Evolutionary conservation across 179 eudicot species (phyloP).

Genomic region (Beta corolliflora): DNA sequence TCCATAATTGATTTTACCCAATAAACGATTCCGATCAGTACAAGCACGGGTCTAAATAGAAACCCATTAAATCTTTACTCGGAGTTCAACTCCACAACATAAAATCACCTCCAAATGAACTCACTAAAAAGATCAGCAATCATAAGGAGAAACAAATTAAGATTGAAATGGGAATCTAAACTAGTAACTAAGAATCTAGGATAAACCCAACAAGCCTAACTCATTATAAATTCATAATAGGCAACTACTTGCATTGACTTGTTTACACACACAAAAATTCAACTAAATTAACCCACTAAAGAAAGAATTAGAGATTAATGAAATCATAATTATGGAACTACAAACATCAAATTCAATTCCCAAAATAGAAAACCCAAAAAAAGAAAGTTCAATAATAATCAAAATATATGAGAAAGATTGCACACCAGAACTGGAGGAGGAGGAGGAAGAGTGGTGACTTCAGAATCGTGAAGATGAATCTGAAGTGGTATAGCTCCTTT

Average conservation of each 20-base stretch:
- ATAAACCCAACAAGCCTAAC: not conserved
- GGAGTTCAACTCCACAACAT: not conserved
- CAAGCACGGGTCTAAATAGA: not conserved
- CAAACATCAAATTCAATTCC: not conserved
- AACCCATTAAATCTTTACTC: not conserved
- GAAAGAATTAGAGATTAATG: not conserved
- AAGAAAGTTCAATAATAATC: not conserved
- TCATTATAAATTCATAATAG: not conserved
- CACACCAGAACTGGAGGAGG: slow-evolving; percentile 76
- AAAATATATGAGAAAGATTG: slow-evolving; percentile 2
- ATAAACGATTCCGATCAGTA: not conserved
- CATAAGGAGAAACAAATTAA: not conserved
- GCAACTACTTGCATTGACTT: slow-evolving; percentile 6
- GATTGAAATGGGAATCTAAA: not conserved
- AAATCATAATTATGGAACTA: not conserved
- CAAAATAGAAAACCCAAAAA: not conserved
- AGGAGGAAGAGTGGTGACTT: slow-evolving; percentile 90
- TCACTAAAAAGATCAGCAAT: not conserved
- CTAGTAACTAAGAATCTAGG: not conserved
- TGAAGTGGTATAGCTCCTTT: slow-evolving; percentile 82
- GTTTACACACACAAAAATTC: not conserved
- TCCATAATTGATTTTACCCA: not conserved
- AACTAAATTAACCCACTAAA: slow-evolving; percentile 7
- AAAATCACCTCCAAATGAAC: slow-evolving; percentile 4
- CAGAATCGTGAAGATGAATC: slow-evolving; percentile 91